These are phyloP conservation scores for Alternaria conjuncta DNA, from an alignment of 2,329 filamentous ascomycete genomes.

Conservation along the genomic window DNA sequence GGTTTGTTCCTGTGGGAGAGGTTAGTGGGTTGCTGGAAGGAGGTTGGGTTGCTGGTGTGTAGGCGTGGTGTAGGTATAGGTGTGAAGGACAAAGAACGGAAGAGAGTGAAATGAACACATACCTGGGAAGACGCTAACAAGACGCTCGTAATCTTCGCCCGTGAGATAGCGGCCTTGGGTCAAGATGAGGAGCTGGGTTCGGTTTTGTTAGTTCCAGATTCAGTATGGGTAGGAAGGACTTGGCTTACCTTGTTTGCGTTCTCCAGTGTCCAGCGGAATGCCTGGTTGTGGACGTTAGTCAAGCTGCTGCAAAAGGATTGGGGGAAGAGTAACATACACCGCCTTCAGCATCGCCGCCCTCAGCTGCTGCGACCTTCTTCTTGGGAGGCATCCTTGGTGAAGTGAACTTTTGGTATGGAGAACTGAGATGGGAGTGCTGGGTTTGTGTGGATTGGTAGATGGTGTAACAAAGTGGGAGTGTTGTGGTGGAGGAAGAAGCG, in stretches of 20 bases:
- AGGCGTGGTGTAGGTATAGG: too few relatives aligned
- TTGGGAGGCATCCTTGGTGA: neutral
- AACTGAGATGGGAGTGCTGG: neutral
- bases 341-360: neutral
- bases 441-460: neutral
- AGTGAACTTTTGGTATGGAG: neutral
- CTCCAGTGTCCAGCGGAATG: neutral
- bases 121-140: neutral
- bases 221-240: neutral
- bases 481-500: neutral
- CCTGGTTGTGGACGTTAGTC: neutral
- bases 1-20: neutral
- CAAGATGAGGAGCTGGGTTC: neutral
- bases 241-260: neutral
- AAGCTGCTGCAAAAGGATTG: neutral
- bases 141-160: neutral
- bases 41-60: too few relatives aligned
- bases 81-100: too few relatives aligned
- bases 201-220: neutral
- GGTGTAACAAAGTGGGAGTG: neutral
- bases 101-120: neutral
- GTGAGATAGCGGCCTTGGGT: neutral
- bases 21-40: neutral
- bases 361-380: neutral
- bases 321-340: neutral